Percentiles rank a stretch among this genome's conserved stretches.
Conservation (phyloP, 2,329 filamentous ascomycete species). For the Chrysoporthe puriensis region DNA sequence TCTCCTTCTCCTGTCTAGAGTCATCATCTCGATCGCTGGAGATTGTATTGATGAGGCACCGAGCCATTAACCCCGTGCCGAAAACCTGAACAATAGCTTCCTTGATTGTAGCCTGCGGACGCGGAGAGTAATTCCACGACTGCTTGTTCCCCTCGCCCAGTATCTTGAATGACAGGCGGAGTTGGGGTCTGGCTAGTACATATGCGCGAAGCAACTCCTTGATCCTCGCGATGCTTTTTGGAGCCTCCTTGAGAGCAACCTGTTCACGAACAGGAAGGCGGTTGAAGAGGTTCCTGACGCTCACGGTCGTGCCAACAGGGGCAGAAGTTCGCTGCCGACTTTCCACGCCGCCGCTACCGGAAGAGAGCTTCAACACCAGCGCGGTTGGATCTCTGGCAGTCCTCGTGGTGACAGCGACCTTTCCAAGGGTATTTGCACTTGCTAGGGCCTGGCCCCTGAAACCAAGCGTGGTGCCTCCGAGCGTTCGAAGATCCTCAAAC, state of each 20-base stretch:
- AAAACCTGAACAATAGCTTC: slow-evolving; percentile 67
- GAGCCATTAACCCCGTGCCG: slow-evolving; percentile 57
- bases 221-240: slow-evolving; percentile 60
- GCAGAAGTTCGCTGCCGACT: slow-evolving; percentile 48
- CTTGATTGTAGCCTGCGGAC: slow-evolving; percentile 49
- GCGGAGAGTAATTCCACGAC: slow-evolving; percentile 67
- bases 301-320: slow-evolving; percentile 71
- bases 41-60: slow-evolving; percentile 51
- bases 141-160: slow-evolving; percentile 51
- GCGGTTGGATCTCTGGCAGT: slow-evolving; percentile 65
- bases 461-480: slow-evolving; percentile 66
- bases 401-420: slow-evolving; percentile 66
- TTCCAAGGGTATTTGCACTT: slow-evolving; percentile 63
- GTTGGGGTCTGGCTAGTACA: slow-evolving; percentile 65
- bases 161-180: slow-evolving; percentile 65
- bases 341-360: slow-evolving; percentile 45
- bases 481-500: slow-evolving; percentile 62
- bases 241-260: slow-evolving; percentile 57
- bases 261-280: slow-evolving; percentile 66
- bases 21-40: not conserved
- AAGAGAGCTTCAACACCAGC: slow-evolving; percentile 48
- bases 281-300: slow-evolving; percentile 61
- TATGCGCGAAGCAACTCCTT: slow-evolving; percentile 66
- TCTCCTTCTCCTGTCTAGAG: not conserved
- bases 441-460: slow-evolving; percentile 78